Conservation (phyloP, 2,329 filamentous ascomycete genomes). For the Didymella glomerata region DNA sequence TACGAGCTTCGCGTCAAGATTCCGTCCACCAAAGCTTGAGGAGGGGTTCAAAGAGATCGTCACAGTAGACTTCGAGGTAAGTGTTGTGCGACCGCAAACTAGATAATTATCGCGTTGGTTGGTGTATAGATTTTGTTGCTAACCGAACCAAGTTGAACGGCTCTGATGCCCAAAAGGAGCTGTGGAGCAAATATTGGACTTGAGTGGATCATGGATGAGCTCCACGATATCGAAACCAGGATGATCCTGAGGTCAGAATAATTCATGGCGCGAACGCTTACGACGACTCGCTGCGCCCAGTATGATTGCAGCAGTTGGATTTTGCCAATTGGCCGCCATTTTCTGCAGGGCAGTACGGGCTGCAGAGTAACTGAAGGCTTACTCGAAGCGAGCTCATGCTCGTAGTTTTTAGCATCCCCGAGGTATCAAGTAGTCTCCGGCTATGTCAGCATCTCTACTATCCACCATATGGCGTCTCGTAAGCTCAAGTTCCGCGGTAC, state of each 20-base stretch:
- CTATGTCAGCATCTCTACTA: constrained; percentile 15
- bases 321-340: constrained; percentile 18
- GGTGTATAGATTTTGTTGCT: constrained; percentile 26
- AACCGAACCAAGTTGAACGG: constrained; percentile 67
- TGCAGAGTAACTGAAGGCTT: constrained; percentile 5
- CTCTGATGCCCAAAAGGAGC: constrained; percentile 69
- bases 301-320: constrained; percentile 4
- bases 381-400: constrained; percentile 30
- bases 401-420: constrained; percentile 28
- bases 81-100: constrained; percentile 29
- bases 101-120: constrained; percentile 1
- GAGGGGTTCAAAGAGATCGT: constrained; percentile 88
- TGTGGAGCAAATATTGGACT: constrained; percentile 83
- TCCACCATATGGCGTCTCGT: constrained; percentile 6
- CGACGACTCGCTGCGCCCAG: constrained; percentile 24
- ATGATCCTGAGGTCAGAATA: constrained; percentile 22
- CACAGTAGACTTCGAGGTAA: constrained; percentile 74
- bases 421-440: constrained; percentile 5
- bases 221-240: constrained; percentile 8
- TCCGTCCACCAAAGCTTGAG: constrained; percentile 71
- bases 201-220: constrained; percentile 48
- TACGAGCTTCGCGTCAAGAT: constrained; percentile 74
- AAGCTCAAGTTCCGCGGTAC: constrained; percentile 8
- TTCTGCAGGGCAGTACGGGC: constrained; percentile 10
- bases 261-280: constrained; percentile 20